phyloP scores from a whole-genome alignment of 1,284 basidiomycete species.

The Heliocybe sulcata region DNA sequence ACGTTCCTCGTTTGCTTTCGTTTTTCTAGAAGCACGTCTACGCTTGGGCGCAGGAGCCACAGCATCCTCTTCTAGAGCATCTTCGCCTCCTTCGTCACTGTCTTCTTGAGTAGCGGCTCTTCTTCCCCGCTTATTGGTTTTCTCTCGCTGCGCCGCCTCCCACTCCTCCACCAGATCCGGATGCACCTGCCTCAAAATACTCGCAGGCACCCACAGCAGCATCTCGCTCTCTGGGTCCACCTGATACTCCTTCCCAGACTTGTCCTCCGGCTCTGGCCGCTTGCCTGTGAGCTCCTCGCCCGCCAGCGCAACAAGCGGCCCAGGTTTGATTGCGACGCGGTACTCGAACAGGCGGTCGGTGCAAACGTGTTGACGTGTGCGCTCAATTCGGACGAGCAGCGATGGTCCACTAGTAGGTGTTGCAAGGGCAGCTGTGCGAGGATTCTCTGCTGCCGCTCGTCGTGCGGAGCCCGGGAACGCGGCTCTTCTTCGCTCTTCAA shows the following conservation, averaged over 20 bases:
- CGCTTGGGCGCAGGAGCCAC: constrained; percentile 1
- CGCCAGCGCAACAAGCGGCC: constrained; percentile 30
- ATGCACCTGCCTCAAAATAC: constrained; percentile 37
- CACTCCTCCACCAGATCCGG: constrained; percentile 30
- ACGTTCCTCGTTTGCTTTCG: not conserved
- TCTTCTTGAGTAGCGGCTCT: constrained; percentile 2
- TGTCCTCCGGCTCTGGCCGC: constrained; percentile 19
- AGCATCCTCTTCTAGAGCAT: constrained; percentile 1
- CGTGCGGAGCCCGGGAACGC: constrained; percentile 21
- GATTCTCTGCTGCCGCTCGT: constrained; percentile 9
- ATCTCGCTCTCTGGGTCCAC: constrained; percentile 23
- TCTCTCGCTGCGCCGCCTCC: constrained; percentile 13
- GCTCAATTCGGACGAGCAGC: constrained; percentile 25
- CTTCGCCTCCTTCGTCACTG: constrained; percentile 7
- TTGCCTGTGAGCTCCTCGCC: constrained; percentile 29
- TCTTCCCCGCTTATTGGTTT: constrained; percentile 12
- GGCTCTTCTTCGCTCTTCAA: constrained; percentile 18
- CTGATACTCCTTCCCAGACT: constrained; percentile 15
- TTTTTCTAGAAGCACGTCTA: not conserved
- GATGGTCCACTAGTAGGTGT: constrained; percentile 12
- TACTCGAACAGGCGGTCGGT: constrained; percentile 38
- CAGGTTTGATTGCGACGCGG: constrained; percentile 31
- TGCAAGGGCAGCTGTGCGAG: constrained; percentile 7
- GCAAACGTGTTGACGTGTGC: constrained; percentile 26
- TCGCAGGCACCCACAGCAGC: constrained; percentile 33